These are phyloP conservation scores for Sporothrix brunneoviolacea DNA, from an alignment of 2,329 filamentous ascomycete species.

Conservation along the genomic window DNA sequence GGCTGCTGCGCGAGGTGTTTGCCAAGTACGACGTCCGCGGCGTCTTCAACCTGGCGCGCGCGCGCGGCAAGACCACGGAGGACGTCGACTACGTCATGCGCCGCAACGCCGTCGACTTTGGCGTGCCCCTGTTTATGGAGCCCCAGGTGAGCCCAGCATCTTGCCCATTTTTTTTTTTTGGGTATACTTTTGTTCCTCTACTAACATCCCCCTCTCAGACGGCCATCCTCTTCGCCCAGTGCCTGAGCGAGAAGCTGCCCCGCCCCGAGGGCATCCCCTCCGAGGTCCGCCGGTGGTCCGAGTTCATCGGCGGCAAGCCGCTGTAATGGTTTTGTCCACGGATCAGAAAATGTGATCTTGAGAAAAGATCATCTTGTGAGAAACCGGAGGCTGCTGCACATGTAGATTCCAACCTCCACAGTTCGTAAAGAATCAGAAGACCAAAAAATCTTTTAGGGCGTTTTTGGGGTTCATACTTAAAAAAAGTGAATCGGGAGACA, in stretches of 20 bases:
- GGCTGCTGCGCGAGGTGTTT: conserved; percentile 88
- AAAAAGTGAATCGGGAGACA: no score
- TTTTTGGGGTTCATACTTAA: conserved; percentile 5
- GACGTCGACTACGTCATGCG: conserved; percentile 99
- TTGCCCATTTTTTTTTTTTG: background rate
- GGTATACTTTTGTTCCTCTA: conserved; percentile 2
- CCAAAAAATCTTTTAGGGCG: conserved; percentile 7
- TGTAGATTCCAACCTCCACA: no score
- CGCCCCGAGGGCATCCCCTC: conserved; percentile 78
- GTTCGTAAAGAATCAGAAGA: background rate
- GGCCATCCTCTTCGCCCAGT: conserved; percentile 89
- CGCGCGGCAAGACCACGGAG: conserved; percentile 71
- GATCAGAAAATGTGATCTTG: no score
- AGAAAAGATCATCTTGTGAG: no score
- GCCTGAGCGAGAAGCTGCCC: conserved; percentile 95
- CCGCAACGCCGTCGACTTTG: conserved; percentile 96
- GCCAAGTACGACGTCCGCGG: conserved; percentile 94
- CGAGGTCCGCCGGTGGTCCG: conserved; percentile 90
- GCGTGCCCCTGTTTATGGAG: conserved; percentile 97
- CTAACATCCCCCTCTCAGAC: conserved; percentile 51
- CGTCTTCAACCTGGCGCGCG: conserved; percentile 88
- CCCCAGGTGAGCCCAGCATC: conserved; percentile 84
- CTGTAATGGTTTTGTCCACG: conserved; percentile 44
- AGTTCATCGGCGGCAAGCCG: conserved; percentile 85
- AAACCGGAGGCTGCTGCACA: background rate